These are phyloP conservation scores for Rostrohypoxylon terebratum DNA, from an alignment of 495 filamentous ascomycete species.

Conservation along the genomic window DNA sequence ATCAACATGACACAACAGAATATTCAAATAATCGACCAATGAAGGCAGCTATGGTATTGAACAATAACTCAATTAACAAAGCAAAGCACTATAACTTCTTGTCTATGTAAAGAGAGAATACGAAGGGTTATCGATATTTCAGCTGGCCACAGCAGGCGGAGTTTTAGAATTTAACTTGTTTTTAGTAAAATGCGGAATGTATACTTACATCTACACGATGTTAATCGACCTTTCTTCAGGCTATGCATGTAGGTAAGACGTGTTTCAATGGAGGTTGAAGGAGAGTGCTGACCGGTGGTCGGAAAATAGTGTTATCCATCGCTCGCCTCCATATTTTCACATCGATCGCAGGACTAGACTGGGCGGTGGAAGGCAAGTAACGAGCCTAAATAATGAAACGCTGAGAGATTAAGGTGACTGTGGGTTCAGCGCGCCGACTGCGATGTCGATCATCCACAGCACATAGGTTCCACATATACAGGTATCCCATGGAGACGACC, in stretches of 20 bases:
- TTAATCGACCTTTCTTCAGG: neutral
- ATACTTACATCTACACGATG: neutral
- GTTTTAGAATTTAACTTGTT: neutral
- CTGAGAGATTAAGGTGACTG: conserved; percentile 8
- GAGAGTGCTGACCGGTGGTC: neutral
- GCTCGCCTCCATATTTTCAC: neutral
- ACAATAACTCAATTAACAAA: too few species aligned
- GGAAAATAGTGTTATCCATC: neutral
- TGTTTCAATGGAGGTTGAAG: neutral
- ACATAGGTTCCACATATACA: conserved; percentile 12
- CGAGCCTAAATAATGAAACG: neutral
- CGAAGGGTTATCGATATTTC: neutral
- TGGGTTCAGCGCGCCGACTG: conserved; percentile 21
- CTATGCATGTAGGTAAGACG: too few species aligned
- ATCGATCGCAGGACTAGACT: neutral
- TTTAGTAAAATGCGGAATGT: neutral
- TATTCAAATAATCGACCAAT: too few species aligned
- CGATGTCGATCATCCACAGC: conserved; percentile 28
- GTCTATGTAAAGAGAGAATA: neutral
- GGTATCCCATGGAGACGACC: conserved; percentile 11
- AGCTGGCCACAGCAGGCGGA: neutral
- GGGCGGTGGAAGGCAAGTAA: neutral
- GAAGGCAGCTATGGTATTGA: too few species aligned
- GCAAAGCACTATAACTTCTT: too few species aligned
- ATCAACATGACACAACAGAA: too few species aligned